Evolutionary conservation across 208 protist genomes (phyloP).

Genomic region (Acanthamoeba lenticulata): DNA sequence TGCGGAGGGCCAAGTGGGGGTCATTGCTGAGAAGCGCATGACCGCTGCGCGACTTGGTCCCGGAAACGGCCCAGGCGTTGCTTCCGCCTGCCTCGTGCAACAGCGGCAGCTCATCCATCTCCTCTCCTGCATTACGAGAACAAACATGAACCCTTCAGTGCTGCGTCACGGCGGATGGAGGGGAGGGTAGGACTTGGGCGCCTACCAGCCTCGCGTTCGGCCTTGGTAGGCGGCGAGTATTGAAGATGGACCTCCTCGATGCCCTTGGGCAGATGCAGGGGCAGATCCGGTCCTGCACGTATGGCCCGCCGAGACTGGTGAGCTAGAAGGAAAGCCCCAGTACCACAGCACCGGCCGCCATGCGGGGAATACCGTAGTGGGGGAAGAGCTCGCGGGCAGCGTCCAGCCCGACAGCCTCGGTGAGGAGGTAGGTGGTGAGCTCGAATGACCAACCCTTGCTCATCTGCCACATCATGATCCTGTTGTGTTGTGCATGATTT

Average conservation of each 20-base stretch:
- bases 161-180: no score
- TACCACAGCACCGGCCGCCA: no score
- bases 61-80: background rate
- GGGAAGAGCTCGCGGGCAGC: background rate
- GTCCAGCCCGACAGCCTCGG: background rate
- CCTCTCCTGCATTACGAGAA: background rate
- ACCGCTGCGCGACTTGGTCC: background rate
- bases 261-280: background rate
- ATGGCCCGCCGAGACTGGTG: background rate
- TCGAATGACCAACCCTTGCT: constrained; percentile 19
- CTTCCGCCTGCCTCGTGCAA: background rate
- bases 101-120: background rate
- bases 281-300: background rate
- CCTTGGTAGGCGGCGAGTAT: background rate
- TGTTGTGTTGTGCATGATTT: background rate
- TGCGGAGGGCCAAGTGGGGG: background rate
- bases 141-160: no score
- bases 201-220: no score
- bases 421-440: background rate
- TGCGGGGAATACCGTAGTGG: background rate
- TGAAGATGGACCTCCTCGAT: background rate
- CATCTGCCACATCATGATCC: constrained; percentile 15
- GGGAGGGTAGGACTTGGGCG: no score
- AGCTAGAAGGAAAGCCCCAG: no score
- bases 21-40: background rate